Conservation (phyloP, 169 alveolate species). For the Plasmodium knowlesi region DNA sequence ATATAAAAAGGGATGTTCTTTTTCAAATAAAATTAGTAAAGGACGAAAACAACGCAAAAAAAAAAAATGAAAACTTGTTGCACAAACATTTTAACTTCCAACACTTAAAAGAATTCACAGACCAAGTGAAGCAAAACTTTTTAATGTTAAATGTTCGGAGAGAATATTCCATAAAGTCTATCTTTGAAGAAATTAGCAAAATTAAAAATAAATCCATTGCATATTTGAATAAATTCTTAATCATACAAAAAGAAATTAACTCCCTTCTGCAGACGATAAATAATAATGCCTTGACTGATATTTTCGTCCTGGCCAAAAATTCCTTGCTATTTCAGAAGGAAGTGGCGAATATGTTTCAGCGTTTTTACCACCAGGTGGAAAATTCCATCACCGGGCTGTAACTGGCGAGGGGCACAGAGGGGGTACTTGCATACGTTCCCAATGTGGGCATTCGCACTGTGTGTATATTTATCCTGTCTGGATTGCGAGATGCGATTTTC, state of each 20-base stretch:
- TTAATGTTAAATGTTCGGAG: constrained; percentile 25
- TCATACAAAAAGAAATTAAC: constrained; percentile 47
- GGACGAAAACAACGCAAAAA: constrained; percentile 14
- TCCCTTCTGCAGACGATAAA: constrained; percentile 7
- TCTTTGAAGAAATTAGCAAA: constrained; percentile 27
- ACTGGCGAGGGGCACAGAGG: neutral
- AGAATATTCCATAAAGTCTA: constrained; percentile 9
- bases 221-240: constrained; percentile 26
- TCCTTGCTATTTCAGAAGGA: constrained; percentile 29
- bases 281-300: constrained; percentile 37
- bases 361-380: constrained; percentile 21
- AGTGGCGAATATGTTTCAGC: constrained; percentile 29
- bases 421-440: neutral
- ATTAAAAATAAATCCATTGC: constrained; percentile 7
- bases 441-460: neutral
- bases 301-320: constrained; percentile 35
- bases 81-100: constrained; percentile 1
- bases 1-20: constrained; percentile 16
- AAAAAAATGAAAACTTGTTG: constrained; percentile 14
- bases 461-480: neutral
- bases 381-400: constrained; percentile 8
- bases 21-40: constrained; percentile 10
- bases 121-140: constrained; percentile 34
- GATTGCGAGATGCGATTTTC: neutral
- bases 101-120: constrained; percentile 1